These are phyloP conservation scores for Vicia villosa DNA, from an alignment of 306 rosid species.

Conservation along the genomic window DNA sequence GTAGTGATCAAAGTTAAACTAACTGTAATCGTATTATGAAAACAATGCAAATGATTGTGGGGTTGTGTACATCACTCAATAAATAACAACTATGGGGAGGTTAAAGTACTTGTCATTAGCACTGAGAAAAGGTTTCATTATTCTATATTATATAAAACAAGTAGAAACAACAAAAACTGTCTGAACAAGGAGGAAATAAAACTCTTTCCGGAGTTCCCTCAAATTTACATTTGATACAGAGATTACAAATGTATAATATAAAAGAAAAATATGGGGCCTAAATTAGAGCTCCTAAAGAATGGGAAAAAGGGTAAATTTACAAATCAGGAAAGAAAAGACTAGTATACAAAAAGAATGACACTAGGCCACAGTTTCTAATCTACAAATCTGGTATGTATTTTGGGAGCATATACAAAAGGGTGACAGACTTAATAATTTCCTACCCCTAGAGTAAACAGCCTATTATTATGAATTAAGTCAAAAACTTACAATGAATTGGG, in stretches of 20 bases:
- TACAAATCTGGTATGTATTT: conserved; percentile 49
- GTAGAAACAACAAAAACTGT: neutral
- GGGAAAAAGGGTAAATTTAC: conserved; percentile 37
- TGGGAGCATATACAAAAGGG: conserved; percentile 66
- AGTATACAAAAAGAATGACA: conserved; percentile 78
- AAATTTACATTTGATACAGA: conserved; percentile 53
- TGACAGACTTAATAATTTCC: conserved; percentile 50
- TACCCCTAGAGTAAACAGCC: conserved; percentile 53
- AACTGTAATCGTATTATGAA: neutral
- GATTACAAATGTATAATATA: conserved; percentile 32
- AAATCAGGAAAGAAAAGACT: conserved; percentile 38
- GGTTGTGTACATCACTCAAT: neutral
- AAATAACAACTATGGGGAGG: neutral
- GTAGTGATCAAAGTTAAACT: neutral
- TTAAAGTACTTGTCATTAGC: neutral
- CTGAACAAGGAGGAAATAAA: conserved; percentile 12
- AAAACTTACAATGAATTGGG: conserved; percentile 46
- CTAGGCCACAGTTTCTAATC: conserved; percentile 51
- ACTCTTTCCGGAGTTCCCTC: conserved; percentile 40
- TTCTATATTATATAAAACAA: conserved; percentile 10
- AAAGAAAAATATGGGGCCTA: conserved; percentile 38
- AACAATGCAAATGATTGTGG: neutral
- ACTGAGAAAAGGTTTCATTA: neutral
- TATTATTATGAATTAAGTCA: conserved; percentile 35
- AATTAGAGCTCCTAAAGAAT: conserved; percentile 59